Base-by-base conservation (phyloP, 2,329 filamentous ascomycete species). In the Botryotinia globosa region DNA sequence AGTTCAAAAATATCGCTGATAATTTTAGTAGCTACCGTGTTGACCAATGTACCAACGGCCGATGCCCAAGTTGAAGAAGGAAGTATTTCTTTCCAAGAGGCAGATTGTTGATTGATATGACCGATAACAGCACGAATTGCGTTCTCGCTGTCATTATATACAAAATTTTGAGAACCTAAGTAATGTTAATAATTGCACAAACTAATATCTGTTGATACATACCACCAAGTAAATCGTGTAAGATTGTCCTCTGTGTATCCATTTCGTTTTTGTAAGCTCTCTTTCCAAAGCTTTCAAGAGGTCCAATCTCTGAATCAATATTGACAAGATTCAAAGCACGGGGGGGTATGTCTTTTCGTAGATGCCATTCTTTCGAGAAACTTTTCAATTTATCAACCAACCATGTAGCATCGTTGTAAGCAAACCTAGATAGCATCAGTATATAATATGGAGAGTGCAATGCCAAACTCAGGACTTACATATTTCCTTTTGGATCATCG, bases 321-420 rank as follows among this genome's bases (percentile, higher is more conserved):
- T 86, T 86, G 29, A 90, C 82, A 84, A 89, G 86, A 69, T 82
- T 83, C 62, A 84, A 84, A 1, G 87, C 87, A 18, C 85, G 83
- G 2, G 83, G 79, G 3, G 83, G 83, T 10, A 90, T 78, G 74
- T 90, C 86, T 9, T 84, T 81, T 3, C 88, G 85, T 32, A 82
- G 78, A 76, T 87, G 87, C 89, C 88, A 91, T 1, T 81, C 77
- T 3, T 80, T 78, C 0, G 83, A 80, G 72, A 89, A 85, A 2
- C 85, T 84, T 4, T 82, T 80, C 10, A 92, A 81, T 68, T 83
- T 84, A 77, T 91, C 88, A 1, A 89, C 85, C 12, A 92, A 82
- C 79, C 91, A 91, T 76, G 86, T 86, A 54, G 88, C 86, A 77
- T 92, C 90, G 74, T 92, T 92, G 78, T 92, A 92, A 8, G 91